These are phyloP conservation scores for Alnus glutinosa DNA, from an alignment of 306 rosid species.

Conservation along the genomic window DNA sequence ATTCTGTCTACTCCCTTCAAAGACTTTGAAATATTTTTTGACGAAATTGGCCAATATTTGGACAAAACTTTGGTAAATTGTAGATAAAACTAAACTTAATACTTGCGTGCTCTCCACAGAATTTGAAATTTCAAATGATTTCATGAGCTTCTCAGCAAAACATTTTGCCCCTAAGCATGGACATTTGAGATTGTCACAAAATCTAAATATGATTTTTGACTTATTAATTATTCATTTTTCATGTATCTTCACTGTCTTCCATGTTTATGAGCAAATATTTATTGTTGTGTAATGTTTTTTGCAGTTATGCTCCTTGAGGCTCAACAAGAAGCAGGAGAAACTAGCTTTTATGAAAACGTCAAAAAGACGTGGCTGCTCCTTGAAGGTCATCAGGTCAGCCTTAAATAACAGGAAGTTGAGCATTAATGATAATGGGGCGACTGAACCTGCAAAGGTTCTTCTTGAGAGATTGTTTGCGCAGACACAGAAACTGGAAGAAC, in stretches of 20 bases:
- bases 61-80: not conserved
- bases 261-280: constrained; percentile 8
- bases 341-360: constrained; percentile 25
- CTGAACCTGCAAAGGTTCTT: constrained; percentile 76
- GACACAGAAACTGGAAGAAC: constrained; percentile 74
- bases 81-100: not conserved
- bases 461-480: constrained; percentile 80
- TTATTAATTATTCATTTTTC: not conserved
- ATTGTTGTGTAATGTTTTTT: constrained; percentile 20
- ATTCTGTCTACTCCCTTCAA: not conserved
- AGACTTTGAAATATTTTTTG: not conserved
- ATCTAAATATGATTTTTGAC: not conserved
- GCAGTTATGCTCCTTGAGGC: constrained; percentile 55
- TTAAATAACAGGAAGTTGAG: constrained; percentile 43
- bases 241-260: not conserved
- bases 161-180: not conserved
- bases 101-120: not conserved
- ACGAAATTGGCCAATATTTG: not conserved
- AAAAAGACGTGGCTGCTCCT: constrained; percentile 30
- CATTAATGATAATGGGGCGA: constrained; percentile 52
- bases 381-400: constrained; percentile 46
- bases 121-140: not conserved
- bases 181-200: not conserved
- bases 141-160: not conserved
- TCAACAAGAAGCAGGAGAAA: constrained; percentile 35